These are phyloP conservation scores for Moesziomyces sp. DNA, from an alignment of 1,284 basidiomycete genomes.

Conservation along the genomic window DNA sequence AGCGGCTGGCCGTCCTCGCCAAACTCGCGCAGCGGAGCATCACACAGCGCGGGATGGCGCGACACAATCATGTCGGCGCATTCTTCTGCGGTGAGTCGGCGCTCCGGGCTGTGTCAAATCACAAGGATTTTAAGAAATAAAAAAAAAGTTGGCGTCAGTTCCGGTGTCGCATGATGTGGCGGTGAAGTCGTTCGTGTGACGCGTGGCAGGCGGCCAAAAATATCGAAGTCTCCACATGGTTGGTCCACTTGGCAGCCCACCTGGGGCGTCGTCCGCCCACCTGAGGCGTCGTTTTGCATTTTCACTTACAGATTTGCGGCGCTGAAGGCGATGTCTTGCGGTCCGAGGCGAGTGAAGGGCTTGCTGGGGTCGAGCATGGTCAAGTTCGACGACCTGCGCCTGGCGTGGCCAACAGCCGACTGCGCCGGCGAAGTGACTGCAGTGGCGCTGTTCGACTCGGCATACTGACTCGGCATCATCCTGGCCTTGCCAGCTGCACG, in stretches of 20 bases:
- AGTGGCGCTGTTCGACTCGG: not conserved
- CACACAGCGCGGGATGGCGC: conserved; percentile 39
- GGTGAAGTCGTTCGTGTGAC: too few relatives aligned
- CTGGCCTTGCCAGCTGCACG: conserved; percentile 31
- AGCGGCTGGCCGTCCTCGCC: conserved; percentile 50
- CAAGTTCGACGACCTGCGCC: conserved; percentile 2
- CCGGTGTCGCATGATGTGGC: too few relatives aligned
- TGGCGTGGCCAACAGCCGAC: conserved; percentile 2
- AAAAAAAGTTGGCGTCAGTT: not conserved
- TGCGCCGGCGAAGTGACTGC: conserved; percentile 6
- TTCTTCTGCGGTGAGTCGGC: conserved; percentile 8
- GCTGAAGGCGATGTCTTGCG: conserved; percentile 39
- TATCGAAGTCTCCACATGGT: conserved; percentile 7
- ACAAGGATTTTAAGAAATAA: not conserved
- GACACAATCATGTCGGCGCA: conserved; percentile 28
- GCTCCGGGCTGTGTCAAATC: conserved; percentile 25
- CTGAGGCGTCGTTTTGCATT: not conserved
- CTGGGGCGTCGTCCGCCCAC: too few relatives aligned
- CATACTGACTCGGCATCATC: conserved; percentile 10
- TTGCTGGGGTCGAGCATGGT: conserved; percentile 15
- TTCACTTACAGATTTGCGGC: conserved; percentile 32
- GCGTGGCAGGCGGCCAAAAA: not conserved
- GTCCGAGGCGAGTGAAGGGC: conserved; percentile 38
- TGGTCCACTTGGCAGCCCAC: not conserved
- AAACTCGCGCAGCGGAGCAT: conserved; percentile 42